Evolutionary conservation across 2,329 filamentous ascomycete species (phyloP).

Genomic region (Phialemoniopsis sp.): DNA sequence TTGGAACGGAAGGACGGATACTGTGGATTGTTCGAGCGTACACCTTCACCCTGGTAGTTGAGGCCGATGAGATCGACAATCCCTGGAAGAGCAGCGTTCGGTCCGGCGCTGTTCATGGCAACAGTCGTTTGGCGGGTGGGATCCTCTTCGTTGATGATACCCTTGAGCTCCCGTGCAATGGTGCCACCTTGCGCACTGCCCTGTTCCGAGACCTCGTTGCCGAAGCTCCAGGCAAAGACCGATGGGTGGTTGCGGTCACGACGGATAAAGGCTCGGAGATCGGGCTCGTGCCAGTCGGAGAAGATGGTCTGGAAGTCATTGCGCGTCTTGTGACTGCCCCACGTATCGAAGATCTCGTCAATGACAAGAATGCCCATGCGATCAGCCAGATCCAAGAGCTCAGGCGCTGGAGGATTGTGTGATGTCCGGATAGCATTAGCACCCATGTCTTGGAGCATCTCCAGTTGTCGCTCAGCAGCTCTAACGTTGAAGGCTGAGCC

Average conservation of each 20-base stretch:
- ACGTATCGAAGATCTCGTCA: slow-evolving; percentile 50
- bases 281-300: slow-evolving; percentile 47
- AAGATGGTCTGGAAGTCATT: slow-evolving; percentile 50
- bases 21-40: slow-evolving; percentile 12
- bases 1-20: slow-evolving; percentile 37
- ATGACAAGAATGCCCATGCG: slow-evolving; percentile 44
- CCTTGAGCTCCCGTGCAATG: slow-evolving; percentile 27
- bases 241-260: slow-evolving; percentile 53
- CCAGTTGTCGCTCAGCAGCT: slow-evolving; percentile 42
- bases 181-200: slow-evolving; percentile 19
- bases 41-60: slow-evolving; percentile 53
- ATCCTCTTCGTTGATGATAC: slow-evolving; percentile 42
- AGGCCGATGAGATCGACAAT: slow-evolving; percentile 43
- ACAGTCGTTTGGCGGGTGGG: slow-evolving; percentile 37
- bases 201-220: slow-evolving; percentile 51
- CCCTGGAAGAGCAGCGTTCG: slow-evolving; percentile 27
- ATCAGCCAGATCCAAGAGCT: slow-evolving; percentile 46
- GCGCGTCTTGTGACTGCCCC: slow-evolving; percentile 37
- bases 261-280: slow-evolving; percentile 45
- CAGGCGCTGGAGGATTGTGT: slow-evolving; percentile 48
- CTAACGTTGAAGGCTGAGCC: slow-evolving; percentile 45
- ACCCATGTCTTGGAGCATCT: slow-evolving; percentile 45
- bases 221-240: slow-evolving; percentile 46
- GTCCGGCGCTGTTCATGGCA: slow-evolving; percentile 40
- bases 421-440: slow-evolving; percentile 44